Percentiles rank a stretch among this genome's conserved stretches.
Evolutionary conservation across 495 filamentous ascomycete species (phyloP).

Genomic region (Physcia stellaris): DNA sequence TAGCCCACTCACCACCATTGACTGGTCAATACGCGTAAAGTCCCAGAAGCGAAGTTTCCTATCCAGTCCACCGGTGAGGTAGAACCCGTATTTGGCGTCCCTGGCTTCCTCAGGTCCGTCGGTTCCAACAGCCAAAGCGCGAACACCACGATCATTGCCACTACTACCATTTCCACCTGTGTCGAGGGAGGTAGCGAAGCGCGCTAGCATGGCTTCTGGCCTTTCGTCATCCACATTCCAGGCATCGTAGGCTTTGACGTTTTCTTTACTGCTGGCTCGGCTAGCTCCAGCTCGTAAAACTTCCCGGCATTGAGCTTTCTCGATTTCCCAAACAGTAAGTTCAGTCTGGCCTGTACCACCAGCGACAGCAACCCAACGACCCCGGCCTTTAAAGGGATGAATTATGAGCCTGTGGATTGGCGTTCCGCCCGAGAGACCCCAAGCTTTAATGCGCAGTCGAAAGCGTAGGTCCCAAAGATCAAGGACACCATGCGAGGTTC

Average conservation of each 20-base stretch:
- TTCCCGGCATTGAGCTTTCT: slow-evolving; percentile 78
- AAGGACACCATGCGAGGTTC: slow-evolving; percentile 84
- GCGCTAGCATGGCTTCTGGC: slow-evolving; percentile 75
- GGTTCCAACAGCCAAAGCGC: slow-evolving; percentile 35
- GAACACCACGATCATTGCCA: slow-evolving; percentile 40
- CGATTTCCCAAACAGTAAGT: slow-evolving; percentile 90
- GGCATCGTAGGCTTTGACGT: slow-evolving; percentile 59
- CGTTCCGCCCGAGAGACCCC: slow-evolving; percentile 72
- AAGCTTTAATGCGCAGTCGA: slow-evolving; percentile 69
- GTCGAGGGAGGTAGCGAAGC: slow-evolving; percentile 65
- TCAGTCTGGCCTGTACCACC: slow-evolving; percentile 86
- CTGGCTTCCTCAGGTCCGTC: slow-evolving; percentile 34
- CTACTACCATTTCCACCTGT: slow-evolving; percentile 29
- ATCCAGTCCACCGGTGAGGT: slow-evolving; percentile 78
- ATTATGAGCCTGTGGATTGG: slow-evolving; percentile 68
- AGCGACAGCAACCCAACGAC: slow-evolving; percentile 71
- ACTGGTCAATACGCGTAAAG: slow-evolving; percentile 54
- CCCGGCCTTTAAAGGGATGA: slow-evolving; percentile 58
- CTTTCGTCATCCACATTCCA: slow-evolving; percentile 86
- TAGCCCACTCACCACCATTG: slow-evolving; percentile 65
- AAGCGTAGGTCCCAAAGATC: slow-evolving; percentile 97
- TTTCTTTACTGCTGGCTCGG: slow-evolving; percentile 31
- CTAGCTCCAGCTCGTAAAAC: slow-evolving; percentile 57
- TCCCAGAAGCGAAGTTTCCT: slow-evolving; percentile 94
- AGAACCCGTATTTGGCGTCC: slow-evolving; percentile 42